Evolutionary conservation across 2,329 filamentous ascomycete genomes (phyloP).

Genomic region (Beauveria sp.): DNA sequence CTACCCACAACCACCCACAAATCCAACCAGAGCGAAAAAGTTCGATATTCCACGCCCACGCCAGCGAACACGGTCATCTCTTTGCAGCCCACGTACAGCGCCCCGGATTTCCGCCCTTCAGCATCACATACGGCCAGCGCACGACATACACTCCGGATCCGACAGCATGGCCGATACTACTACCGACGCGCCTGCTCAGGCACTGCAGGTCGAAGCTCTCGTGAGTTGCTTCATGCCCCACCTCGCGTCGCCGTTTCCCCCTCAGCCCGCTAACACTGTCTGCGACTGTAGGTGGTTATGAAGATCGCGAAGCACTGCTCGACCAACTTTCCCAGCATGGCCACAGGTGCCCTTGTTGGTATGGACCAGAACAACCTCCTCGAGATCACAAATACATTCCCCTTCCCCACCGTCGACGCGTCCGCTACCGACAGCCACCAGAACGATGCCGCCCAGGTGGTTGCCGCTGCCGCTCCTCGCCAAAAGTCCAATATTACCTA

Average conservation of each 20-base stretch:
- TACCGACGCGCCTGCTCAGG: constrained; percentile 68
- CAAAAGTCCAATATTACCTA: constrained; percentile 85
- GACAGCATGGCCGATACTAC: constrained; percentile 49
- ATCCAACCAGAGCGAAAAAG: constrained; percentile 30
- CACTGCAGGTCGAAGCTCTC: constrained; percentile 90
- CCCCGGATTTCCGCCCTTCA: constrained; percentile 17
- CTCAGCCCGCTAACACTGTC: constrained; percentile 13
- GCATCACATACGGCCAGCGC: constrained; percentile 18
- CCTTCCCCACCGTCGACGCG: constrained; percentile 78
- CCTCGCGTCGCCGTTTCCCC: constrained; percentile 21
- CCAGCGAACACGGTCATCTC: constrained; percentile 15
- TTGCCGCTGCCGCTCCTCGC: constrained; percentile 81
- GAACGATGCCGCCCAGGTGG: constrained; percentile 58
- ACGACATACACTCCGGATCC: constrained; percentile 19
- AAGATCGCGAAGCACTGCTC: constrained; percentile 97
- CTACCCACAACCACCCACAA: constrained; percentile 38
- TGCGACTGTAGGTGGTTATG: constrained; percentile 67
- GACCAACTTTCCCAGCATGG: constrained; percentile 76
- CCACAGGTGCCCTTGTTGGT: constrained; percentile 85
- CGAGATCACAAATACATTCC: constrained; percentile 91
- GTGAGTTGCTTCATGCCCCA: constrained; percentile 48
- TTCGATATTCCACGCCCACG: constrained; percentile 30
- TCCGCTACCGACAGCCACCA: constrained; percentile 64
- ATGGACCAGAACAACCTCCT: constrained; percentile 79
- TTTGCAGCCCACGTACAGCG: constrained; percentile 19